Evolutionary conservation across 768 basidiomycete genomes (phyloP), one percentile per base, ranked within the genome.

Genomic region (Boletus coccyginus): DNA sequence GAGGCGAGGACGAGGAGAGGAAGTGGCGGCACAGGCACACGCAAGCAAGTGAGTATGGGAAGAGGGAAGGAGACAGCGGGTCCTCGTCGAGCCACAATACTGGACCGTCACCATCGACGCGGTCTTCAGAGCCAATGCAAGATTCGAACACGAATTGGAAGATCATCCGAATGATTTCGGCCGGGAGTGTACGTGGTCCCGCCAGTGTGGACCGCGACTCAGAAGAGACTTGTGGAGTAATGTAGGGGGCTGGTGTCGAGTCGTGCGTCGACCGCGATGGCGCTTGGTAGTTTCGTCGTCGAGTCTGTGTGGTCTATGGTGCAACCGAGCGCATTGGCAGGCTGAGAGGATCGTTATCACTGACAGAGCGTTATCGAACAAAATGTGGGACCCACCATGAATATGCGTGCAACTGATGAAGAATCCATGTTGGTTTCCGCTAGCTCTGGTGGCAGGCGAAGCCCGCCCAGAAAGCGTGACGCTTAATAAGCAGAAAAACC

Each of bases 141-240:
- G 52, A 54, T n/a, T 55, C 58, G 3, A 60, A 60, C 13, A 59
- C 12, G 45, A 42, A 38, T 12, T 31, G 52, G 19, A 60, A 60
- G 40, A 60, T 60, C 31, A 60, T 46, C 36, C 21, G 35, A 19
- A 60, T 0, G 11, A 55, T 50, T 47, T 60, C 59, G 21, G 59
- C 50, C 3, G 59, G 59, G 14, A 60, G 59, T 16, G 47, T 33
- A 16, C 44, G 57, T 3, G 44, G 58, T 7, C 58, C 49, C n/a
- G n/a, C n/a, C n/a, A n/a, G n/a, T 13, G 49, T 45, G n/a, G 36
- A 13, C 39, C 21, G 9, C 7, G 42, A 21, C 24, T 52, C 11
- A 6, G 12, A 31, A 17, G 5, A 12, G 12, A n/a, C 16, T 21
- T 39, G 38, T 2, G 9, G 29, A 27, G 53, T 5, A n/a, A 44